A percentile compares a stretch with the other conserved stretches of the same genome.
These are phyloP conservation scores for Penicillium dipodomyicola DNA, from an alignment of 495 filamentous ascomycete genomes.

Conservation along the genomic window DNA sequence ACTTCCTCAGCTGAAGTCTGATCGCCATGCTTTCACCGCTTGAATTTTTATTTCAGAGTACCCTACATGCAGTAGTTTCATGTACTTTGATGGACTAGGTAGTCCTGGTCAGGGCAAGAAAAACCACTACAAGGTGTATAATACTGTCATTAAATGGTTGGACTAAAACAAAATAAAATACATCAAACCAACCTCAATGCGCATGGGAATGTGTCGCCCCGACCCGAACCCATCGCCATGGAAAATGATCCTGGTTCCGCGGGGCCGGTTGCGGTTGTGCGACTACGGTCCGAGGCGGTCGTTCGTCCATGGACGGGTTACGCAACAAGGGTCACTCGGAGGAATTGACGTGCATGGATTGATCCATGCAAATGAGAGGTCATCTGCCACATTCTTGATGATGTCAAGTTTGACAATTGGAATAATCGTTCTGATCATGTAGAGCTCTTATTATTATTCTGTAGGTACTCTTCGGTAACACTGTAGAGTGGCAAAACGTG, in stretches of 20 bases:
- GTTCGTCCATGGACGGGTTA: conserved; percentile 15
- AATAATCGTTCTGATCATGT: neutral
- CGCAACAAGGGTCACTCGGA: conserved; percentile 21
- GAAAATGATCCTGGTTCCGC: conserved; percentile 31
- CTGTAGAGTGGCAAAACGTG: conserved; percentile 8
- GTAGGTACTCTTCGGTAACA: neutral
- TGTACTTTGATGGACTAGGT: conserved; percentile 21
- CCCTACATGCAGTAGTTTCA: conserved; percentile 29
- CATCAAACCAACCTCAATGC: conserved; percentile 1
- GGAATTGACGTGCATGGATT: conserved; percentile 21
- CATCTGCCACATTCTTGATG: conserved; percentile 12
- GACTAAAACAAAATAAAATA: conserved; percentile 4
- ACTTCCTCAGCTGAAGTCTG: conserved; percentile 35
- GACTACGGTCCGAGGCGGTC: conserved; percentile 29
- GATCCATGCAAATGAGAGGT: conserved; percentile 15
- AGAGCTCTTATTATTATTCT: neutral
- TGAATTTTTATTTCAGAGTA: conserved; percentile 13
- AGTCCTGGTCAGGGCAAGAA: neutral
- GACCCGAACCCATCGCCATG: conserved; percentile 35
- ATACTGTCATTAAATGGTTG: neutral
- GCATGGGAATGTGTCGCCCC: conserved; percentile 23
- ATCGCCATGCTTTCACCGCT: conserved; percentile 35
- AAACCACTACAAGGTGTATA: neutral
- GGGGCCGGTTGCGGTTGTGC: conserved; percentile 37
- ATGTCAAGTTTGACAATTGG: conserved; percentile 9